Percentiles rank a stretch among this genome's conserved stretches.
phyloP scores from a whole-genome alignment of 768 basidiomycete species.

The Kwoniella botswanensis region DNA sequence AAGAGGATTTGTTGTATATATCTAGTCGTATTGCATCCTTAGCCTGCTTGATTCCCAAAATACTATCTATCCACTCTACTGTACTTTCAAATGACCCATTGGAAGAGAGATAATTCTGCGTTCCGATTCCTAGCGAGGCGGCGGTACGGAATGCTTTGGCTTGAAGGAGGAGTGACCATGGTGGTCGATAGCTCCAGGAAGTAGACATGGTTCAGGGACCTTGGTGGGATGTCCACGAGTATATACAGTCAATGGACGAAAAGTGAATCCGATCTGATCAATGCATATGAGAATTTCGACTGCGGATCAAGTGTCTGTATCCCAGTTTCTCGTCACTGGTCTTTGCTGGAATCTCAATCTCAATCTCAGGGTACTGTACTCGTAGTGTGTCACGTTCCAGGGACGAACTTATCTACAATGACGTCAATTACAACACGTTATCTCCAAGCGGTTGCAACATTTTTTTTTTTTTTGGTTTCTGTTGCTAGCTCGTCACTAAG shows the following conservation, averaged over 20 bases:
- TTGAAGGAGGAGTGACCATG: constrained; percentile 1
- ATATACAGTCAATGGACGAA: too few relatives aligned
- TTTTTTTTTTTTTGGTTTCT: too few relatives aligned
- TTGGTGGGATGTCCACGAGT: not conserved
- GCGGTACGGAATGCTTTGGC: constrained; percentile 14
- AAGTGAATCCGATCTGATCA: not conserved
- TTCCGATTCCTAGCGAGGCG: not conserved
- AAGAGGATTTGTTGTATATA: constrained; percentile 2
- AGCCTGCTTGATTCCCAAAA: not conserved
- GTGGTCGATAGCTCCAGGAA: not conserved
- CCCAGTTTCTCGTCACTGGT: too few relatives aligned
- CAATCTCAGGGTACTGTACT: too few relatives aligned
- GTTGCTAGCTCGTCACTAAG: too few relatives aligned
- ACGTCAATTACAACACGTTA: too few relatives aligned
- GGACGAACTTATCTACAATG: too few relatives aligned
- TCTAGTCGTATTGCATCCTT: constrained; percentile 11
- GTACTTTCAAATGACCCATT: not conserved
- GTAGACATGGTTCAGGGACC: not conserved
- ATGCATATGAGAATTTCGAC: too few relatives aligned
- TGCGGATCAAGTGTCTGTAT: too few relatives aligned
- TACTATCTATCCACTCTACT: constrained; percentile 13
- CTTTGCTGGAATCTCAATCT: too few relatives aligned
- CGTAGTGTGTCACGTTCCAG: too few relatives aligned
- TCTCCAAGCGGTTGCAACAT: too few relatives aligned
- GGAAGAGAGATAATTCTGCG: not conserved